These are phyloP conservation scores for Colletotrichum caudatum DNA, from an alignment of 2,329 filamentous ascomycete genomes.

Conservation along the genomic window DNA sequence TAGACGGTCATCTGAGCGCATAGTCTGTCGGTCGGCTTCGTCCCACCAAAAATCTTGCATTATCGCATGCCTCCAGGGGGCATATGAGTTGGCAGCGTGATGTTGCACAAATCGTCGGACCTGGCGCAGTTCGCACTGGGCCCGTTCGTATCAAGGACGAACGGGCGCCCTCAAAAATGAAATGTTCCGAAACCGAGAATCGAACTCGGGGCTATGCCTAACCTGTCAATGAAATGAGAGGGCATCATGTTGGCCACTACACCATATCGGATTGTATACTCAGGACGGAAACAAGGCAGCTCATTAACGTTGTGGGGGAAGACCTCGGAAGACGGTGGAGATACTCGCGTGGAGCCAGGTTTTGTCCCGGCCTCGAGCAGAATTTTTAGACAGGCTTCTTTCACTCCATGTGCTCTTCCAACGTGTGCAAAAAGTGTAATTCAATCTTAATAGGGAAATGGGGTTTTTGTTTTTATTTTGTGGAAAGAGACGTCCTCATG, in stretches of 20 bases:
- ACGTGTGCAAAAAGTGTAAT: too few species aligned
- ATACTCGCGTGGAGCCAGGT: neutral
- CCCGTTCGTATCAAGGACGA: neutral
- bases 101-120: neutral
- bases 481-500: neutral
- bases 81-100: neutral
- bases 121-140: too few species aligned
- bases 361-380: neutral
- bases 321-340: neutral
- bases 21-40: neutral
- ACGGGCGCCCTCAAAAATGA: neutral
- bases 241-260: constrained; percentile 41
- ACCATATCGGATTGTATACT: constrained; percentile 30
- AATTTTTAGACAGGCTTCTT: neutral
- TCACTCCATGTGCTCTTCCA: neutral
- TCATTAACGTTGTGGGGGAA: neutral
- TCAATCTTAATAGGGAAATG: too few species aligned
- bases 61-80: neutral
- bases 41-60: neutral
- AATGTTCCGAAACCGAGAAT: constrained; percentile 11
- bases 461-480: too few species aligned
- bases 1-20: neutral
- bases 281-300: rapidly evolving
- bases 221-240: constrained; percentile 28
- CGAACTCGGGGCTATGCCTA: constrained; percentile 40